A percentile compares a stretch with the other conserved stretches of the same genome.
Conservation (phyloP, 169 alveolate genomes). For the Amoebophrya sp. region DNA sequence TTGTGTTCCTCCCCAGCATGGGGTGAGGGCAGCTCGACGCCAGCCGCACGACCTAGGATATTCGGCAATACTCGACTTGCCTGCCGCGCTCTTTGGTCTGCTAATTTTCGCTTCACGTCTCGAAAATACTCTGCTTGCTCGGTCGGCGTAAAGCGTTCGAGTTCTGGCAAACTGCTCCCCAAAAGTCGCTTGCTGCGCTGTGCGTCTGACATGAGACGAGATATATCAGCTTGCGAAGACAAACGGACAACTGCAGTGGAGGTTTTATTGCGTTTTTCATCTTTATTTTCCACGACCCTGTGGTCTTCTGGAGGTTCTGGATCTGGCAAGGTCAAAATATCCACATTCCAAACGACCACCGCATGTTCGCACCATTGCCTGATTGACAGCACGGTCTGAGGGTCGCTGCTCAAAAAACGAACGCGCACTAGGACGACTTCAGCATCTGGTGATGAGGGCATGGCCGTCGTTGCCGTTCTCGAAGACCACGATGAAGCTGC, state of each 20-base stretch:
- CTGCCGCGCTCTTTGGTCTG: neutral
- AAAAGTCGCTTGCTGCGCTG: neutral
- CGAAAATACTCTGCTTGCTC: neutral
- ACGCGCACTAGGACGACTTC: too few relatives aligned
- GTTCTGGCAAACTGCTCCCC: neutral
- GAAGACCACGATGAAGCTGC: too few relatives aligned
- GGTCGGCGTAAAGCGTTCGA: neutral
- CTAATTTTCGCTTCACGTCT: neutral
- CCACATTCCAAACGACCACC: neutral
- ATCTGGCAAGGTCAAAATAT: too few relatives aligned
- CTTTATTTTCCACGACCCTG: too few relatives aligned
- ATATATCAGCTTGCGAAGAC: neutral
- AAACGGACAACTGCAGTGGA: neutral
- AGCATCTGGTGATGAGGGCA: too few relatives aligned
- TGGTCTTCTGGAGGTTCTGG: too few relatives aligned
- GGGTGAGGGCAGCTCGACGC: too few relatives aligned
- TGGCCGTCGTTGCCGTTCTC: too few relatives aligned
- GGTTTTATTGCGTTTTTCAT: too few relatives aligned
- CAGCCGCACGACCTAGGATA: neutral
- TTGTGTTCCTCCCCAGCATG: too few relatives aligned
- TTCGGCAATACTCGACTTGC: neutral
- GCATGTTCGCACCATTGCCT: neutral
- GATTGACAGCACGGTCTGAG: too few relatives aligned
- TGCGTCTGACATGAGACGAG: neutral
- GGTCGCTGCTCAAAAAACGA: too few relatives aligned